Base-by-base conservation (phyloP, 768 basidiomycete species). In the Mycena galopus region DNA sequence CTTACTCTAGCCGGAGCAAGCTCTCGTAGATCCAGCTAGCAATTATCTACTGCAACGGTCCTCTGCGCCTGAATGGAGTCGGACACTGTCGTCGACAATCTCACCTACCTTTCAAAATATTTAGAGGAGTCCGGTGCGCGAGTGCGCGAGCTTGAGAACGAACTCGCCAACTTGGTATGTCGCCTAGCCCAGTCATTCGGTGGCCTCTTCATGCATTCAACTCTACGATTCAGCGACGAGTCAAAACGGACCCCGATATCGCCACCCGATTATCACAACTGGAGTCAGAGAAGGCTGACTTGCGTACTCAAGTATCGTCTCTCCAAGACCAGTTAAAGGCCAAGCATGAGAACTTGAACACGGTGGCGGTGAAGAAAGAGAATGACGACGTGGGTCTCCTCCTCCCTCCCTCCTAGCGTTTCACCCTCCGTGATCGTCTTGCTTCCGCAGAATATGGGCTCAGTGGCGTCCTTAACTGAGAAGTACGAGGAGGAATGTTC, bases 121-220 rank as follows among this genome's bases (percentile, higher is more conserved):
- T 16, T 69, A 8, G 37, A 69, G 1, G 42, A 57, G n/a, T 70
- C 62, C 2, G 42, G 32, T 0, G 19, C 19, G 0, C 69, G 69
- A 16, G 56, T 70, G 1, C 14, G 21, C 7, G 19, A 33, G 14
- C 56, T 70, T 1, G 61, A 70, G 32, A 35, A 59, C 8, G 69
- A 64, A 62, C 69, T 70, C 19, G 44, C 33, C 0, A 27, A 10
- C 6, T 14, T 50, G 55, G 69, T 70, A 44, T 1, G 62, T 64
- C n/a, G 10, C 4, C 42, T 17, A 29, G 21, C 17, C 37, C 1
- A 4, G 6, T 10, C 50, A 19, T 44, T 35, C 32, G 17, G 7
- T 4, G 16, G 4, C 10, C 14, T 25, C 8, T 51, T 50, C 61
- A 5, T n/a, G 12, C 25, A 10, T 35, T 39, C 53, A 56, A 3